Evolutionary conservation across 2,329 filamentous ascomycete genomes (phyloP), one percentile per base, ranked within the genome.

Genomic region (Colletotrichum agaves): DNA sequence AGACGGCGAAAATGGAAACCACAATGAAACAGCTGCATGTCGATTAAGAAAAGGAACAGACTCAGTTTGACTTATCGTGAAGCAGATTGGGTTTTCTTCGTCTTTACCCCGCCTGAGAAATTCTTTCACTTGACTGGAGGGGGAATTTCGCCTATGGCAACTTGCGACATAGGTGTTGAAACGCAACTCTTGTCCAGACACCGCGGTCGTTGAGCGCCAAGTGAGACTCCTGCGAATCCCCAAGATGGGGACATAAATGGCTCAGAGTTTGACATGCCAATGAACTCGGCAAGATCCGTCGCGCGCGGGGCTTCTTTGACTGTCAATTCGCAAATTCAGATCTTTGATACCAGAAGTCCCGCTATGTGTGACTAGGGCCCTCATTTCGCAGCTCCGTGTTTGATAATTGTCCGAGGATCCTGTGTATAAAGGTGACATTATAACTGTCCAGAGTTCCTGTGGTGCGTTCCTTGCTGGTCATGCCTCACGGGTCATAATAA

Each of bases 91-190:
- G 33, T 52, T 35, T 27, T 49, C 31, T 49, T 35, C 47, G 23
- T n/a, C 15, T 46, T 13, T 58, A 64, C 64, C 64, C 64, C 64
- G 64, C 52, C 52, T 47, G 41, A 21, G 35, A 44, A 47, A 17
- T 12, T 27, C 27, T 43, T 52, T 43, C 27, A 50, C 41, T 64
- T 63, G 55, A 39, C 23, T 17, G 17, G 44, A 53, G 46, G 64
- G 41, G 31, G 46, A 60, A 60, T 67, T 67, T 67, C 64, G 64
- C 56, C 47, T 63, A 21, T 33, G 60, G 27, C 50, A 47, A 46
- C 58, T 41, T 67, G 64, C 59, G 64, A 67, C 64, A 59, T 44
- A 49, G 35, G 55, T 21, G 37, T 64, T 64, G 62, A 65, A 65
- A 65, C 62, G 41, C 23, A 31, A 50, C 58, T 65, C 50, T n/a